Conservation (phyloP, 345 rosid species). For the Gossypium bickii region DNA sequence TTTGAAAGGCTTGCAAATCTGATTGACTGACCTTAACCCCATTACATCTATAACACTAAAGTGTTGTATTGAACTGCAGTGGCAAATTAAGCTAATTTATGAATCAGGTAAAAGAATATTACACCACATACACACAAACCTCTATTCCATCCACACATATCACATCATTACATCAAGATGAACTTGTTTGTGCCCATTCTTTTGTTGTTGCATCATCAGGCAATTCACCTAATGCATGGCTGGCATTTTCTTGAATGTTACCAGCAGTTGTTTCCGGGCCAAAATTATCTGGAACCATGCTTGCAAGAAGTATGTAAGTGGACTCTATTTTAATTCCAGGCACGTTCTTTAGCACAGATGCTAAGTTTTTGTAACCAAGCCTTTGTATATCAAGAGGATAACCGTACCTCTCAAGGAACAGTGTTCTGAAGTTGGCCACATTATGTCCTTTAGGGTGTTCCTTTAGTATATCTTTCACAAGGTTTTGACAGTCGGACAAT, state of each 20-base stretch:
- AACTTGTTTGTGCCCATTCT: neutral
- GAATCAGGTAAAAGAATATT: too few species aligned
- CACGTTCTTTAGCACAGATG: slow-evolving; percentile 39
- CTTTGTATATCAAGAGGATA: slow-evolving; percentile 47
- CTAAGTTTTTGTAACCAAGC: slow-evolving; percentile 54
- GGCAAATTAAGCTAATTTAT: too few species aligned
- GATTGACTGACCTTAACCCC: too few species aligned
- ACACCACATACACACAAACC: too few species aligned
- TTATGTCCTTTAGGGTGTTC: slow-evolving; percentile 54
- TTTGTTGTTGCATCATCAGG: slow-evolving; percentile 25
- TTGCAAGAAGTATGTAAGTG: slow-evolving; percentile 35
- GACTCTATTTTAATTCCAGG: slow-evolving; percentile 54
- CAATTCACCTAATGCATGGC: slow-evolving; percentile 14
- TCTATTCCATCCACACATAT: too few species aligned
- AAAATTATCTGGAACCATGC: slow-evolving; percentile 13
- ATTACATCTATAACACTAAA: too few species aligned
- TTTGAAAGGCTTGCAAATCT: too few species aligned
- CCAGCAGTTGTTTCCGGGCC: slow-evolving; percentile 5
- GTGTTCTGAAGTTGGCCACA: slow-evolving; percentile 37
- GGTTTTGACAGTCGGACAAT: slow-evolving; percentile 50
- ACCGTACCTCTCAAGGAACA: slow-evolving; percentile 44
- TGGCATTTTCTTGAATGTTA: slow-evolving; percentile 7
- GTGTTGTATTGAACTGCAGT: too few species aligned
- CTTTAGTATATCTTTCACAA: slow-evolving; percentile 41
- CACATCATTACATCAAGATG: too few species aligned